phyloP scores from a whole-genome alignment of 2,329 filamentous ascomycete species.

The Cadophora luteo-olivacea region DNA sequence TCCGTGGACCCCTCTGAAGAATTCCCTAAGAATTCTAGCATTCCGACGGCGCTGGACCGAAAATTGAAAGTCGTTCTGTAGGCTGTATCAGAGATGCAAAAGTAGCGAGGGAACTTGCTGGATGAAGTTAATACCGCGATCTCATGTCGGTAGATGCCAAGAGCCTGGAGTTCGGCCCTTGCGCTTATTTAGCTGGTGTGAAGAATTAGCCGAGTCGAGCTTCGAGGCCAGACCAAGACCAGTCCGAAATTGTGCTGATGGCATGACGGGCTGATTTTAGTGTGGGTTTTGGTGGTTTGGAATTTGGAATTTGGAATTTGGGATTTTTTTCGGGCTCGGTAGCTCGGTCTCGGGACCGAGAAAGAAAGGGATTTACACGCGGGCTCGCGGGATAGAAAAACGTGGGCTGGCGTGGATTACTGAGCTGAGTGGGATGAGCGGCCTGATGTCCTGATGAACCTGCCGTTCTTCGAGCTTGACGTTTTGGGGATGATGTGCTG shows the following conservation, averaged over 20 bases:
- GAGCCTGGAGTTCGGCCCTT: not conserved
- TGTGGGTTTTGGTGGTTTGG: too few relatives aligned
- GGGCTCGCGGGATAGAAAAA: not conserved
- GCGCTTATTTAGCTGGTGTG: not conserved
- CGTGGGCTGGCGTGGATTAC: not conserved
- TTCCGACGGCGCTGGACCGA: not conserved
- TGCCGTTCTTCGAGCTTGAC: not conserved
- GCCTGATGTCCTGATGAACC: not conserved
- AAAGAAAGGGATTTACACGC: not conserved
- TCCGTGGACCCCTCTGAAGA: not conserved
- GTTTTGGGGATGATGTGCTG: not conserved
- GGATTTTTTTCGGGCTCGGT: too few relatives aligned
- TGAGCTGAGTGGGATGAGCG: not conserved
- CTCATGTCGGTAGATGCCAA: slow-evolving; percentile 14
- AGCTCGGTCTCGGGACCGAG: not conserved
- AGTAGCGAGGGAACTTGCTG: not conserved
- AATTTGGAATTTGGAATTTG: too few relatives aligned
- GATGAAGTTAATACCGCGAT: not conserved
- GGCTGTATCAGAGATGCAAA: too few relatives aligned
- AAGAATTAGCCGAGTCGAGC: not conserved
- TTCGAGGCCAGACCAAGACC: too few relatives aligned
- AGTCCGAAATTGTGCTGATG: not conserved
- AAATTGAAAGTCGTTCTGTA: not conserved
- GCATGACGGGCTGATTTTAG: not conserved
- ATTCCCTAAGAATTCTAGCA: not conserved